phyloP scores from a whole-genome alignment of 2,329 filamentous ascomycete genomes.

The Aspergillus candidus region DNA sequence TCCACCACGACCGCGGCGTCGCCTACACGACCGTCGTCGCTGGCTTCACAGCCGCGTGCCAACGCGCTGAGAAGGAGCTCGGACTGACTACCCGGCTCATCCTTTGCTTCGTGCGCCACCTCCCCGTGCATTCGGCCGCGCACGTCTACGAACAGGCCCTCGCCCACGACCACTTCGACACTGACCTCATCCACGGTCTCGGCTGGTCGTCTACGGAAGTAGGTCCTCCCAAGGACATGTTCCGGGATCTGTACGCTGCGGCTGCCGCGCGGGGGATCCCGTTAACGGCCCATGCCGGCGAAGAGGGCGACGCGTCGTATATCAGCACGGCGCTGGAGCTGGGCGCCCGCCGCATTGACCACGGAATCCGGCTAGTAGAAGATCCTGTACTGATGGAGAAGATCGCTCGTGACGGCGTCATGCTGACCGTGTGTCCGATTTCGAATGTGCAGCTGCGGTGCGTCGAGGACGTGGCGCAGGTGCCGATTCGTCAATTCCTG shows the following conservation, averaged over 20 bases:
- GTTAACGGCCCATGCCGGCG: constrained; percentile 69
- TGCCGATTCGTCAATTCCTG: constrained; percentile 59
- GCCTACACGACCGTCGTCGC: constrained; percentile 57
- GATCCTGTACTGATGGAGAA: constrained; percentile 54
- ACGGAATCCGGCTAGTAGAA: constrained; percentile 61
- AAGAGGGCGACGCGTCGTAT: constrained; percentile 65
- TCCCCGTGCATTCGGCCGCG: constrained; percentile 55
- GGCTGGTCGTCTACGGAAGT: constrained; percentile 62
- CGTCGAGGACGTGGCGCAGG: constrained; percentile 47
- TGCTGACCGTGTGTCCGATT: constrained; percentile 67
- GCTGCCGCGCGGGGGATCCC: constrained; percentile 50
- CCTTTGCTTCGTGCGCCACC: constrained; percentile 65
- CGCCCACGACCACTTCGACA: constrained; percentile 33
- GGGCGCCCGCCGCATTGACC: constrained; percentile 63
- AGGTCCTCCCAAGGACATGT: constrained; percentile 52
- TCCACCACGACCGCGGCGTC: constrained; percentile 60
- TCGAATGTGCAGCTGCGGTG: constrained; percentile 64
- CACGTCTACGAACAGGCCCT: constrained; percentile 37
- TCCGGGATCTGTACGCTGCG: constrained; percentile 55
- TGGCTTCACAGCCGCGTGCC: constrained; percentile 57
- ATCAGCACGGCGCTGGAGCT: constrained; percentile 61
- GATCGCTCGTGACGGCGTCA: constrained; percentile 51
- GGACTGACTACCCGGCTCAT: constrained; percentile 61
- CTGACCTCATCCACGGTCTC: constrained; percentile 55
- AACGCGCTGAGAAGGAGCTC: constrained; percentile 56